phyloP scores from a whole-genome alignment of 73 alveolate genomes.

The Symbiodinium natans region DNA sequence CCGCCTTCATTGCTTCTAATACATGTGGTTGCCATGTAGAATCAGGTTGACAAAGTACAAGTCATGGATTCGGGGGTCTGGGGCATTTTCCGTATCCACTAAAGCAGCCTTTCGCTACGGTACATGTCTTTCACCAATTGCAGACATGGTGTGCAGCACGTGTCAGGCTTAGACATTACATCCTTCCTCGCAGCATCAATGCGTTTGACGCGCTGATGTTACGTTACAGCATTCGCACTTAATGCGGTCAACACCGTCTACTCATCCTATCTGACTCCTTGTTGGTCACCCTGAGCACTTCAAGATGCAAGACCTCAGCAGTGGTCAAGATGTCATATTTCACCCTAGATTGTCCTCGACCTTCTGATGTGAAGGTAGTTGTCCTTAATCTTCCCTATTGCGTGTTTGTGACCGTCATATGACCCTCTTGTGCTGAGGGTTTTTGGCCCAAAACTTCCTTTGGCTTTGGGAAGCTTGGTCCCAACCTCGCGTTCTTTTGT shows the following conservation, averaged over 20 bases:
- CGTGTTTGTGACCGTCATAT: too few species aligned
- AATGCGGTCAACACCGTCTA: too few species aligned
- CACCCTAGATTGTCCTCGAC: neutral
- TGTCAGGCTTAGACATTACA: neutral
- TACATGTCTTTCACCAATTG: neutral
- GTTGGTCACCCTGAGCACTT: neutral
- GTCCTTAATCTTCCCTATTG: too few species aligned
- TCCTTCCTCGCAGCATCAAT: neutral
- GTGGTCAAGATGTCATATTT: neutral
- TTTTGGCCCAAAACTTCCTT: too few species aligned
- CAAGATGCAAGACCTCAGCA: neutral
- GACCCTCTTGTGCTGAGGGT: too few species aligned
- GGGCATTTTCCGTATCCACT: neutral
- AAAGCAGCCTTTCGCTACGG: neutral
- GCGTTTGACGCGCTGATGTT: neutral
- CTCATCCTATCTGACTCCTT: neutral
- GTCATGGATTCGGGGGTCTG: neutral
- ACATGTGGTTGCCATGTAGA: neutral
- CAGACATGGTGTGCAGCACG: neutral
- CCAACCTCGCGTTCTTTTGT: too few species aligned
- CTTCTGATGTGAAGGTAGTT: neutral
- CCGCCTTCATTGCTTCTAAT: neutral
- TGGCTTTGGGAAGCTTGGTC: too few species aligned
- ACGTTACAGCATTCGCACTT: neutral
- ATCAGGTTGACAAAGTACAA: neutral